phyloP scores from a whole-genome alignment of 495 filamentous ascomycete species.

The Pyrenopolyporus hunteri region DNA sequence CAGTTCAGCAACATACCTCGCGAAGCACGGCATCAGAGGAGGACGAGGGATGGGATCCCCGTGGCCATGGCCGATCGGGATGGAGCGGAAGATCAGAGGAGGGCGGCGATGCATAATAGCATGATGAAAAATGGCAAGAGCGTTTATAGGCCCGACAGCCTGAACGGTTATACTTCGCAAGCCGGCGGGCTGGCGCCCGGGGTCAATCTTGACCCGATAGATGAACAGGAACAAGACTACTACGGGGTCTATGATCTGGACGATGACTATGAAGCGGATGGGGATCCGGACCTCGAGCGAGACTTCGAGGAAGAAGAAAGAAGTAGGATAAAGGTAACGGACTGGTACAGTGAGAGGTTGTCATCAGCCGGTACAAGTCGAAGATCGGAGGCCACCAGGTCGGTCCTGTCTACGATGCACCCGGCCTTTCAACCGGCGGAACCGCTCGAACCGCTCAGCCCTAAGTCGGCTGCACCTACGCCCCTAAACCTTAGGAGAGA shows the following conservation, averaged over 20 bases:
- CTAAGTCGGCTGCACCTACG: constrained; percentile 27
- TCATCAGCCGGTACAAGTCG: background rate
- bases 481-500: constrained; percentile 25
- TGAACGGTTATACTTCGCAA: constrained; percentile 20
- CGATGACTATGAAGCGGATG: background rate
- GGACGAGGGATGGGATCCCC: constrained; percentile 38
- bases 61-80: constrained; percentile 31
- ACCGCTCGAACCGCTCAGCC: background rate
- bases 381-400: constrained; percentile 20
- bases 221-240: background rate
- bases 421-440: constrained; percentile 36
- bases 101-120: constrained; percentile 13
- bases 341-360: constrained; percentile 32
- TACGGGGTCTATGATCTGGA: constrained; percentile 13
- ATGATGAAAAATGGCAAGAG: constrained; percentile 1
- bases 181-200: background rate
- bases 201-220: background rate
- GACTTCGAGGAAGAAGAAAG: constrained; percentile 20
- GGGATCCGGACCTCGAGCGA: constrained; percentile 6
- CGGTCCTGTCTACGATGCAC: constrained; percentile 36
- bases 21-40: constrained; percentile 13
- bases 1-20: constrained; percentile 21
- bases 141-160: constrained; percentile 38
- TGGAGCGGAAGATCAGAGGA: constrained; percentile 29
- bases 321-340: constrained; percentile 9